These are phyloP conservation scores for Boletus patriciae DNA, from an alignment of 768 basidiomycete genomes.

Conservation along the genomic window DNA sequence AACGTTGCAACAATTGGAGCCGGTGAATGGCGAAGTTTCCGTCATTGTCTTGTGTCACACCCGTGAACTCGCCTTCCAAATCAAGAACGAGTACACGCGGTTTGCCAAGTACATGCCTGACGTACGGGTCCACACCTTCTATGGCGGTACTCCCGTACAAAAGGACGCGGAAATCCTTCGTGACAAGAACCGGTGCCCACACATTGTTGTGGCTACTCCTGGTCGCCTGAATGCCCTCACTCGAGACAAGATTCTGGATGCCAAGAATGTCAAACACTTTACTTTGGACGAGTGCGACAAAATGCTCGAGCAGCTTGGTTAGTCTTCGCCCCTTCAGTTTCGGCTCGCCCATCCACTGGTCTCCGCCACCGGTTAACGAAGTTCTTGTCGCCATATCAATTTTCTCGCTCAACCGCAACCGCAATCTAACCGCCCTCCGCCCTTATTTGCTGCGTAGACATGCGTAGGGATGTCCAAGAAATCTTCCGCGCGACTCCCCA, in stretches of 20 bases:
- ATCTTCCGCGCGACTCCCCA: constrained; percentile 98
- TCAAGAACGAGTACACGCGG: constrained; percentile 99
- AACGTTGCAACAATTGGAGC: constrained; percentile 96
- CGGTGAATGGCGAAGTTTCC: constrained; percentile 96
- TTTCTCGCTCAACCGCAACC: constrained; percentile 51
- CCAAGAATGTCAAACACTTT: constrained; percentile 98
- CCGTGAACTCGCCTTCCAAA: constrained; percentile 98
- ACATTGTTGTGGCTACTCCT: constrained; percentile 98
- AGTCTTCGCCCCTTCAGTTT: constrained; percentile 76
- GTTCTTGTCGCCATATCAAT: constrained; percentile 44
- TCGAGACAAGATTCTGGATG: constrained; percentile 93
- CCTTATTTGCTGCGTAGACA: constrained; percentile 72
- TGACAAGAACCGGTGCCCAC: constrained; percentile 96
- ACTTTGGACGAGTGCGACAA: constrained; percentile 99
- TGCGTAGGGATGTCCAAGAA: constrained; percentile 99
- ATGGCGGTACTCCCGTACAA: constrained; percentile 91
- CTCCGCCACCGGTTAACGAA: constrained; percentile 30
- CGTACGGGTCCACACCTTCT: constrained; percentile 96
- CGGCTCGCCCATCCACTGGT: constrained; percentile 50
- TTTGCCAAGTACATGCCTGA: constrained; percentile 99
- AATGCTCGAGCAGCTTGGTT: constrained; percentile 99
- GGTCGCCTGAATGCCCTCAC: constrained; percentile 95
- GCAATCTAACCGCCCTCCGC: constrained; percentile 60
- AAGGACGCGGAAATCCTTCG: constrained; percentile 94
- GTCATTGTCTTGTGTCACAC: constrained; percentile 99